Base-by-base conservation (phyloP, 176 grass and related monocot species). In the Themeda triandra region DNA sequence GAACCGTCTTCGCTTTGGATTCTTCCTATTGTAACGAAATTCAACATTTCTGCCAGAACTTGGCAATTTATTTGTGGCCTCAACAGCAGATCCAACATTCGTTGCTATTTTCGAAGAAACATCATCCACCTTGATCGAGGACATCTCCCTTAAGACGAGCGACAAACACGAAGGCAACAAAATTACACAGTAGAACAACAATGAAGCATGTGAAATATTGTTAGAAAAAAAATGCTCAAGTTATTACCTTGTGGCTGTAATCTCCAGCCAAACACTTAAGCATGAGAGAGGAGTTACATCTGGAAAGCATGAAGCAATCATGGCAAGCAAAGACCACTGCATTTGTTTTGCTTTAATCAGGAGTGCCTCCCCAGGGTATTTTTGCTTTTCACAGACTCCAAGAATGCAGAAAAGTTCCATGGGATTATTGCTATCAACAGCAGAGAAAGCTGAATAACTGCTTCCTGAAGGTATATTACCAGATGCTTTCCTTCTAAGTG, bases 261-360 rank as follows among this genome's bases (percentile, higher is more conserved):
- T 98, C 80, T 95, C 96, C 63, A 98, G 93, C 96, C 96, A 98
- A 86, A 92, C 68, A 81, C 87, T 92, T 82, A 94, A 80, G 79
- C 96, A 95, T 80, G 89, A 83, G 64, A 98, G 89, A 78, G 78
- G 80, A 79, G 92, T 93, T 75, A 88, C 90, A 92, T 98, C 93
- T 79, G 85, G 49, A 84, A 95, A 98, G 69, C 96, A 95, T 30
- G 96, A 98, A 84, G 96, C 96, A 83, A 98, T 63, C 69, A 98
- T 90, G 36, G 96, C 91, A 78, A 98, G 56, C 39, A 98, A 88
- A 69, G 91, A 92, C 96, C 96, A 98, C 60, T 77, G 89, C 87
- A 95, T 91, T 82, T 91, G 82, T 79, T 88, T 98, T 59, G 96
- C 92, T 89, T 93, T 95, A 85, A 56, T 86, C 44, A 98, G 83